phyloP scores from a whole-genome alignment of 75 land plant genomes.

The Picea glauca region DNA sequence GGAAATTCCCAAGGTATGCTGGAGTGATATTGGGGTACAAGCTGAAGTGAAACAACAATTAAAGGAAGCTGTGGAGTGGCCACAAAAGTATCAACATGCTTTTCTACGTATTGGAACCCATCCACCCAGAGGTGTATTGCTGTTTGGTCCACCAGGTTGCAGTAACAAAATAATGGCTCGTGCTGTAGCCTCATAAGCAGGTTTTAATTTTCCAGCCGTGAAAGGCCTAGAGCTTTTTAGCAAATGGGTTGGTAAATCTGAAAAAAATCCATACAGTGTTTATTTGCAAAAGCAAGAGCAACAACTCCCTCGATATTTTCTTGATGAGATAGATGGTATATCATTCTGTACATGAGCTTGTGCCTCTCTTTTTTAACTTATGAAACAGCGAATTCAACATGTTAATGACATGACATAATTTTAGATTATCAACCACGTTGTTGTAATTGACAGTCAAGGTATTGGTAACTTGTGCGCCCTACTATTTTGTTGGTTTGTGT shows the following conservation, averaged over 20 bases:
- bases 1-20: conserved; percentile 85
- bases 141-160: conserved; percentile 99
- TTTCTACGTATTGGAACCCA: conserved; percentile 76
- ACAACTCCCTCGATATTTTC: conserved; percentile 90
- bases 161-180: conserved; percentile 96
- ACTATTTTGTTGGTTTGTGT: too few species aligned
- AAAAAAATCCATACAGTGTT: conserved; percentile 77
- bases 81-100: conserved; percentile 74
- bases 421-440: too few species aligned
- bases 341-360: too few species aligned
- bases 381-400: too few species aligned
- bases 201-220: conserved; percentile 85
- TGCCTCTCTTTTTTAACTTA: too few species aligned
- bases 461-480: too few species aligned
- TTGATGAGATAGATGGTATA: conserved; percentile 13
- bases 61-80: conserved; percentile 91
- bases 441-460: too few species aligned
- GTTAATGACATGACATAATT: too few species aligned
- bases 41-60: conserved; percentile 68
- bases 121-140: conserved; percentile 71
- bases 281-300: conserved; percentile 86
- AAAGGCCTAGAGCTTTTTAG: conserved; percentile 95
- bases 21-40: conserved; percentile 96
- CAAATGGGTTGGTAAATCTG: conserved; percentile 99
- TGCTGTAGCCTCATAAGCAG: too few species aligned